phyloP scores from a whole-genome alignment of 352 stramenopile genomes.

The Globisporangium nagaii region DNA sequence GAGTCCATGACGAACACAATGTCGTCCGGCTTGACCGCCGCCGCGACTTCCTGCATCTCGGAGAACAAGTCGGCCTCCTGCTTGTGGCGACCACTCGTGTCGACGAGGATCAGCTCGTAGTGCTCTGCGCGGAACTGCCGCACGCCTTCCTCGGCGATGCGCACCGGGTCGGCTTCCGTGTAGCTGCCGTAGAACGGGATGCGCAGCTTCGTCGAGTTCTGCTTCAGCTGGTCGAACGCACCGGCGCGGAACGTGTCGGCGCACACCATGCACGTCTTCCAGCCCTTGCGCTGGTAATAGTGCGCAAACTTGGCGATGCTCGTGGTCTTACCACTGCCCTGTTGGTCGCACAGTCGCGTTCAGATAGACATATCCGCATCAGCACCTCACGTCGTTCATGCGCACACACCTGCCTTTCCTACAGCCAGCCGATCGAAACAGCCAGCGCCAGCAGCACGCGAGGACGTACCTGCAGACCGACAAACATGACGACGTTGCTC shows the following conservation, averaged over 20 bases:
- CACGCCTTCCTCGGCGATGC: constrained; percentile 97
- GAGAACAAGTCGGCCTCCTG: constrained; percentile 98
- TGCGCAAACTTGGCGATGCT: constrained; percentile 99
- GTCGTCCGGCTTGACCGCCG: constrained; percentile 94
- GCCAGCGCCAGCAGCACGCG: background rate
- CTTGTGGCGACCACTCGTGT: constrained; percentile 98
- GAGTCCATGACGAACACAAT: constrained; percentile 99
- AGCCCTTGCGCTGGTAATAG: constrained; percentile 97
- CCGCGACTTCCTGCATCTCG: constrained; percentile 98
- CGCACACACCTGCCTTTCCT: background rate
- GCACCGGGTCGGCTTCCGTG: constrained; percentile 97
- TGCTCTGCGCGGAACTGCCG: constrained; percentile 94
- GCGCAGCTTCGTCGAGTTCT: constrained; percentile 98
- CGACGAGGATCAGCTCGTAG: constrained; percentile 99
- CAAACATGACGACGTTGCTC: constrained; percentile 93
- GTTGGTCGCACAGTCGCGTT: constrained; percentile 12
- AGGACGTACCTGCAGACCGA: constrained; percentile 49
- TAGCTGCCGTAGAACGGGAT: constrained; percentile 99
- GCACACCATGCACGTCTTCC: constrained; percentile 99
- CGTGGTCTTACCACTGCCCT: constrained; percentile 98
- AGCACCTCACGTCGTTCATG: background rate
- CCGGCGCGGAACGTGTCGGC: constrained; percentile 98
- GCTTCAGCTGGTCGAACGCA: constrained; percentile 99
- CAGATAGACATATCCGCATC: background rate
- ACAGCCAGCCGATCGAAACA: background rate